phyloP scores from a whole-genome alignment of 805 yeast genomes.

The Monosporozyma solicola region DNA sequence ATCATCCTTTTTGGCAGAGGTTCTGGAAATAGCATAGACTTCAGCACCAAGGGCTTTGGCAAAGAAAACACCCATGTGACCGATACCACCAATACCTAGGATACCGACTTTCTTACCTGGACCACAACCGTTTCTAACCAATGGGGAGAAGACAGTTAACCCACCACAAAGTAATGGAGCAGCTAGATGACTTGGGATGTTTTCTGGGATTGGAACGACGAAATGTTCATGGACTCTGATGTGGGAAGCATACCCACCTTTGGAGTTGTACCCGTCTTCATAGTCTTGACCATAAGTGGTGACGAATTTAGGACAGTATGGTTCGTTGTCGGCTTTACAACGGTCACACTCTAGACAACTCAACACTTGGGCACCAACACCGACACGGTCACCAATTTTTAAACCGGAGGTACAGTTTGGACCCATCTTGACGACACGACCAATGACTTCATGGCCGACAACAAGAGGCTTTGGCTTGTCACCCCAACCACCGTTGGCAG shows the following conservation, averaged over 20 bases:
- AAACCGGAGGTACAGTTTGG: slow-evolving; percentile 37
- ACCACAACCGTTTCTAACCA: slow-evolving; percentile 44
- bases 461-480: slow-evolving; percentile 29
- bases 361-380: slow-evolving; percentile 63
- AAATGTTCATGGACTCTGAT: slow-evolving; percentile 56
- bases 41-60: slow-evolving; percentile 55
- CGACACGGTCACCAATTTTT: slow-evolving; percentile 68
- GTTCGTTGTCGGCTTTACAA: slow-evolving; percentile 48
- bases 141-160: slow-evolving; percentile 60
- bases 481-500: slow-evolving; percentile 21
- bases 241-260: slow-evolving; percentile 63
- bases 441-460: slow-evolving; percentile 40
- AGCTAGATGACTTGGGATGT: slow-evolving; percentile 42
- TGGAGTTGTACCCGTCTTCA: slow-evolving; percentile 39
- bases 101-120: slow-evolving; percentile 46
- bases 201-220: slow-evolving; percentile 55
- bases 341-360: slow-evolving; percentile 55
- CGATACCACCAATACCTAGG: slow-evolving; percentile 50
- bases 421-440: slow-evolving; percentile 55
- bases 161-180: slow-evolving; percentile 80
- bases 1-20: slow-evolving; percentile 39
- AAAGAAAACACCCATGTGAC: slow-evolving; percentile 47
- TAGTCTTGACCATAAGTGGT: slow-evolving; percentile 42
- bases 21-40: slow-evolving; percentile 49
- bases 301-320: slow-evolving; percentile 42